A percentile compares a stretch with the other conserved stretches of the same genome.
phyloP scores from a whole-genome alignment of 768 basidiomycete genomes.

The Tylopilus felleus region DNA sequence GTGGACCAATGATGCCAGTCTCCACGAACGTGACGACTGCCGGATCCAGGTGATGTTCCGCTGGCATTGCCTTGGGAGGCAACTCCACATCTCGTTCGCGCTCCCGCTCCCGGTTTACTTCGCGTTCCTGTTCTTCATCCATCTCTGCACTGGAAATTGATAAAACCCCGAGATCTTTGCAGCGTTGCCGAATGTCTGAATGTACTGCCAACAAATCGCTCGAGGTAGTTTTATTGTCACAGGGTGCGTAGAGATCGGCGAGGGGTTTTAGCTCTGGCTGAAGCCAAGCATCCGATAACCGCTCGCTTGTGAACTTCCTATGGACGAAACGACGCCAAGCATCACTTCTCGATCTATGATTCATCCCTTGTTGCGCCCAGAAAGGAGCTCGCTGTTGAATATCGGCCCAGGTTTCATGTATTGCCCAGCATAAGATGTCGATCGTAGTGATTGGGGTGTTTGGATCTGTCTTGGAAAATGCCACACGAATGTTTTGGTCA shows the following conservation, averaged over 20 bases:
- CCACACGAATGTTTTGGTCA: conserved; percentile 32
- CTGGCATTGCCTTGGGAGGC: not conserved
- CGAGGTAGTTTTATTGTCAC: not conserved
- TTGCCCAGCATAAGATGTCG: conserved; percentile 31
- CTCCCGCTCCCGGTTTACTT: not conserved
- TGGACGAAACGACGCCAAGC: not conserved
- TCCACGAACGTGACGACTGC: not conserved
- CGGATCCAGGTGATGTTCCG: not conserved
- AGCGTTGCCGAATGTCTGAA: not conserved
- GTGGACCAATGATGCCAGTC: not conserved
- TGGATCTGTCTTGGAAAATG: conserved; percentile 3
- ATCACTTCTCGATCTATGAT: not conserved
- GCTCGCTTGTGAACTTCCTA: not conserved
- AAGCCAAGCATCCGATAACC: not conserved
- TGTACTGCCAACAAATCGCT: not conserved
- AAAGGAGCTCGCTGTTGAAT: not conserved
- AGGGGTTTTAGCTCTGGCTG: not conserved
- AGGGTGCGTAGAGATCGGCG: not conserved
- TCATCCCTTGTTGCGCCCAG: conserved; percentile 23
- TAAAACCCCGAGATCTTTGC: not conserved
- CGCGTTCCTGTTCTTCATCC: not conserved
- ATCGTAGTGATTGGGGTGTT: not conserved
- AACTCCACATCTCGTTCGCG: not conserved
- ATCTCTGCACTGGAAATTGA: not conserved
- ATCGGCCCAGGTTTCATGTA: conserved; percentile 29